Evolutionary conservation across 371 early-diverging fungal species (phyloP).

Genomic region (Cokeromyces recurvatus): DNA sequence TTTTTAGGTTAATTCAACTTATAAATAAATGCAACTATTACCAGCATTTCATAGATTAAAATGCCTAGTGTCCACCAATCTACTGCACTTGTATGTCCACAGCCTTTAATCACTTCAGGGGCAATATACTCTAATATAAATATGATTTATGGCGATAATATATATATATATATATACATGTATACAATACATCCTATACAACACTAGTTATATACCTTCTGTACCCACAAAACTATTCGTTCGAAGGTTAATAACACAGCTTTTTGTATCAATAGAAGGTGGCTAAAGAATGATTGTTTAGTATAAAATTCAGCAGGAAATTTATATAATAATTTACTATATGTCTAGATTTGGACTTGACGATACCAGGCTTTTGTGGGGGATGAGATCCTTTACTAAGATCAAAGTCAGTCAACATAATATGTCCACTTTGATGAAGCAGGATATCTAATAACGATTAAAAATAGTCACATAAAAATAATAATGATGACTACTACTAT

Average conservation of each 20-base stretch:
- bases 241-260: constrained; percentile 77
- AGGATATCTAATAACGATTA: constrained; percentile 77
- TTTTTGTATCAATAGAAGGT: constrained; percentile 75
- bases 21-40: constrained; percentile 15
- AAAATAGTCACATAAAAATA: neutral
- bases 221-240: constrained; percentile 96
- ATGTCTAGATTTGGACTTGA: constrained; percentile 53
- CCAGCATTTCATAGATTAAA: constrained; percentile 95
- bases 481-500: no score
- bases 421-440: constrained; percentile 88
- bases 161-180: neutral
- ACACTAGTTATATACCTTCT: no score
- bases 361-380: constrained; percentile 67
- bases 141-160: no score
- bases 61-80: constrained; percentile 99
- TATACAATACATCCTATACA: no score
- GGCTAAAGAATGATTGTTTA: constrained; percentile 19
- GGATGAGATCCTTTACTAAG: constrained; percentile 81
- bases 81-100: constrained; percentile 90
- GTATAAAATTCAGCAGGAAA: neutral
- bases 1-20: neutral
- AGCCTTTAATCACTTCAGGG: constrained; percentile 92
- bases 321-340: constrained; percentile 19
- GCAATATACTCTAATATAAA: constrained; percentile 98
- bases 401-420: constrained; percentile 94